phyloP scores from a whole-genome alignment of 495 filamentous ascomycete genomes.

The Clavariopsis aquatica region DNA sequence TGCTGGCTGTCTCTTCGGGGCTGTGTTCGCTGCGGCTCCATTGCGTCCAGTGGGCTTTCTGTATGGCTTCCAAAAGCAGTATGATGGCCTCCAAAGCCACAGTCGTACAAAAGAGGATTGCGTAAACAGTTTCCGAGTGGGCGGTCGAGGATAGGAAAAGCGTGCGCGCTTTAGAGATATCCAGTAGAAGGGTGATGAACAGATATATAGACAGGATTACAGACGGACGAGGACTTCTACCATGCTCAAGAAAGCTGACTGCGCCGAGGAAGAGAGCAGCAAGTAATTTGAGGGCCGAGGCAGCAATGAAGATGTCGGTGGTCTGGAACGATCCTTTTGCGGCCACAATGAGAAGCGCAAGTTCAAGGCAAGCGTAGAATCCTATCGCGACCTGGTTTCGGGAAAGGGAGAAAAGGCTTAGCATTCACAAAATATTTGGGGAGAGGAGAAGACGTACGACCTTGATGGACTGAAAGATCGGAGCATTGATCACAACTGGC shows the following conservation, averaged over 20 bases:
- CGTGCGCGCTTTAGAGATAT: slow-evolving; percentile 47
- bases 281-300: slow-evolving; percentile 37
- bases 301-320: slow-evolving; percentile 38
- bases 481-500: slow-evolving; percentile 45
- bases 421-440: slow-evolving; percentile 8
- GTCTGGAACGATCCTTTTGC: slow-evolving; percentile 36
- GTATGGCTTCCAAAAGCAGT: slow-evolving; percentile 20
- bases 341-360: slow-evolving; percentile 43
- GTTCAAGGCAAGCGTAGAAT: slow-evolving; percentile 43
- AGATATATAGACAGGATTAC: slow-evolving; percentile 49
- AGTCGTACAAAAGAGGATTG: slow-evolving; percentile 13
- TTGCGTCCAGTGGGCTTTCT: slow-evolving; percentile 19
- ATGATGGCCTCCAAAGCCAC: slow-evolving; percentile 21
- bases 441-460: slow-evolving; percentile 37
- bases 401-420: too few species aligned
- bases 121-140: slow-evolving; percentile 18
- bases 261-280: slow-evolving; percentile 41
- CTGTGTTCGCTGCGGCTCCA: slow-evolving; percentile 20
- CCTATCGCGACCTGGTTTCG: slow-evolving; percentile 36
- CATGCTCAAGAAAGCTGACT: slow-evolving; percentile 46
- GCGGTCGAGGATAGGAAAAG: slow-evolving; percentile 43
- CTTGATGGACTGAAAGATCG: slow-evolving; percentile 45
- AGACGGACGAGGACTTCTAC: slow-evolving; percentile 46
- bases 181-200: slow-evolving; percentile 48
- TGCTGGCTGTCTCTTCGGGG: slow-evolving; percentile 23